Base-by-base conservation (phyloP, 805 yeast genomes). In the Candida yuanshanica region DNA sequence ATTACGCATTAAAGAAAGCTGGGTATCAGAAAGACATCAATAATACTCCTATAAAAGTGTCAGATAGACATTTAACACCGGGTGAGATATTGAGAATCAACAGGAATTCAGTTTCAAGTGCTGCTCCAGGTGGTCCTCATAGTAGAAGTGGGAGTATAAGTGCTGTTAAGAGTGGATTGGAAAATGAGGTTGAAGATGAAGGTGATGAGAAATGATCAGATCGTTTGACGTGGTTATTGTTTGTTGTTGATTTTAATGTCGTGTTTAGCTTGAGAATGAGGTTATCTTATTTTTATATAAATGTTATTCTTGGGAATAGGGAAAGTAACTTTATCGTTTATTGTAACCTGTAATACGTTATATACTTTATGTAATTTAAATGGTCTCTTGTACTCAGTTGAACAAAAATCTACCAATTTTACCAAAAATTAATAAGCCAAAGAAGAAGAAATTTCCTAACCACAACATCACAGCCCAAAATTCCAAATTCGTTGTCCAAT, bases 1-100 rank as follows among this genome's bases (percentile, higher is more conserved):
- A 89, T 63, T 89, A 89, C 62, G 96, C 96, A 10, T 75, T 89
- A 74, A 84, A 79, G 51, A 81, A 71, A 59, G 85, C 80, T 2
- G 87, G 87, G 7, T 68, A 69, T 11, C 62, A 46, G 24, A 50
- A 51, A 22, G 53, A 46, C 23, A 44, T 48, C 33, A 45, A 49
- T 17, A 39, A 39, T 13, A 31, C 21, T 10, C 42, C 37, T 13
- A 29, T 34, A 7, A 49, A 43, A n/a, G 35, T 55, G 20, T 48
- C 53, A 20, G 46, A 52, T 36, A 47, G 45, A 33, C 56, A 51
- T 18, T 31, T 50, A 22, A 48, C 50, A 17, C 51, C 56, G 25
- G 82, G 77, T 49, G 70, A 73, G 56, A 79, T 79, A 37, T 74
- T 76, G 44, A 73, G 79, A 53, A 76, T 79, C 46, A 77, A 73